phyloP scores from a whole-genome alignment of 441 rosid species.

The Croton laevigatus region DNA sequence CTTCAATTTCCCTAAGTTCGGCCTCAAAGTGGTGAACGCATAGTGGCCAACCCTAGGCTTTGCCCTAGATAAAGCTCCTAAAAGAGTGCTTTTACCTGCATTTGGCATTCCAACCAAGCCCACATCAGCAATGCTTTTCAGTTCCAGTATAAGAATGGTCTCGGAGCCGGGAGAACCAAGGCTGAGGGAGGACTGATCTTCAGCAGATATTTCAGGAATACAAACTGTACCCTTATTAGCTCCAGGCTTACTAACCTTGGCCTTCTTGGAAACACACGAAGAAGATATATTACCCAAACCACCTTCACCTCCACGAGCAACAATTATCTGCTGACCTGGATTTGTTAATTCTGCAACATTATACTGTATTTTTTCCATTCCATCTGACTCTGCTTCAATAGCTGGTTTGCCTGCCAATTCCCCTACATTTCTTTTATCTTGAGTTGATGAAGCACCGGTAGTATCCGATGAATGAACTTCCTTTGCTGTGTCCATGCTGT shows the following conservation, averaged over 20 bases:
- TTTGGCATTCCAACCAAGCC: slow-evolving; percentile 94
- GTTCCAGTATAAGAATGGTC: slow-evolving; percentile 58
- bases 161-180: slow-evolving; percentile 62
- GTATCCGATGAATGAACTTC: slow-evolving; percentile 21
- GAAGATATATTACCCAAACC: slow-evolving; percentile 66
- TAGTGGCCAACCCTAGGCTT: slow-evolving; percentile 79
- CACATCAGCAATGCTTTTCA: slow-evolving; percentile 91
- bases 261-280: slow-evolving; percentile 37
- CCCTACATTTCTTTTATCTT: slow-evolving; percentile 9
- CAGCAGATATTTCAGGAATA: slow-evolving; percentile 26
- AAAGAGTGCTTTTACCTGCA: slow-evolving; percentile 88
- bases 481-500: slow-evolving; percentile 19
- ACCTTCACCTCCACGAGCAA: slow-evolving; percentile 82
- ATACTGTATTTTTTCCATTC: slow-evolving; percentile 40
- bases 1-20: slow-evolving; percentile 76
- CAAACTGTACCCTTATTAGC: slow-evolving; percentile 14
- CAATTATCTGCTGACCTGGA: slow-evolving; percentile 54
- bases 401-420: slow-evolving; percentile 20
- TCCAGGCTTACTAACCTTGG: slow-evolving; percentile 30
- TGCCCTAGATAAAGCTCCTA: slow-evolving; percentile 80
- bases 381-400: slow-evolving; percentile 25
- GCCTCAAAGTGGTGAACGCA: slow-evolving; percentile 83
- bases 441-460: slow-evolving; percentile 16
- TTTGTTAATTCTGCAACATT: slow-evolving; percentile 67
- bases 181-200: slow-evolving; percentile 34